Evolutionary conservation across 495 filamentous ascomycete genomes (phyloP).

Genomic region (Aspergillus avenaceus): DNA sequence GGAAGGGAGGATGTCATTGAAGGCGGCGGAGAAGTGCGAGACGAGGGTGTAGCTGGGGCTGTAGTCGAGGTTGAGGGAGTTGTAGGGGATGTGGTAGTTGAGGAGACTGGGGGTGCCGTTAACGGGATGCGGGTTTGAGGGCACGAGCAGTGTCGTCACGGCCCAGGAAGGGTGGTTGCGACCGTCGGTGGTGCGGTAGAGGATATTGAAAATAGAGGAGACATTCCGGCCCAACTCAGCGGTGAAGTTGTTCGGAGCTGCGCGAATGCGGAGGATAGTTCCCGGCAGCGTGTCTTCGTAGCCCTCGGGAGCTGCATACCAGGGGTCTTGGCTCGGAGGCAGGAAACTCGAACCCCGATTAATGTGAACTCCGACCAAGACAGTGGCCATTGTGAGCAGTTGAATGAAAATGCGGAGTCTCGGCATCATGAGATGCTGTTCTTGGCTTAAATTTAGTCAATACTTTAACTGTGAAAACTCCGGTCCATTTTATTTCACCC

Average conservation of each 20-base stretch:
- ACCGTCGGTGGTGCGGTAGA: slow-evolving; percentile 48
- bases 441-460: no score
- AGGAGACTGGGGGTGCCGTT: slow-evolving; percentile 20
- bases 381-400: no score
- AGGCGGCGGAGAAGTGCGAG: not conserved
- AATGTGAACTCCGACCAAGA: no score
- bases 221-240: not conserved
- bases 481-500: no score
- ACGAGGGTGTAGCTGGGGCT: slow-evolving; percentile 18
- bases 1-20: not conserved
- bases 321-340: slow-evolving; percentile 31
- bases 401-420: no score
- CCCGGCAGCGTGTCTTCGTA: slow-evolving; percentile 35
- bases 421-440: no score
- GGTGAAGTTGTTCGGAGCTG: not conserved
- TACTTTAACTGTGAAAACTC: no score
- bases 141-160: slow-evolving; percentile 16
- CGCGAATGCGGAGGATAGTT: slow-evolving; percentile 37
- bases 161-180: slow-evolving; percentile 36
- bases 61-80: slow-evolving; percentile 28
- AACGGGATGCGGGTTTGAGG: not conserved
- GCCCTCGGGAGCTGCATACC: slow-evolving; percentile 36
- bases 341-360: slow-evolving; percentile 21
- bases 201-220: slow-evolving; percentile 34
- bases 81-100: slow-evolving; percentile 41